Evolutionary conservation across 1,284 basidiomycete genomes (phyloP).

Genomic region (Irpex sp.): DNA sequence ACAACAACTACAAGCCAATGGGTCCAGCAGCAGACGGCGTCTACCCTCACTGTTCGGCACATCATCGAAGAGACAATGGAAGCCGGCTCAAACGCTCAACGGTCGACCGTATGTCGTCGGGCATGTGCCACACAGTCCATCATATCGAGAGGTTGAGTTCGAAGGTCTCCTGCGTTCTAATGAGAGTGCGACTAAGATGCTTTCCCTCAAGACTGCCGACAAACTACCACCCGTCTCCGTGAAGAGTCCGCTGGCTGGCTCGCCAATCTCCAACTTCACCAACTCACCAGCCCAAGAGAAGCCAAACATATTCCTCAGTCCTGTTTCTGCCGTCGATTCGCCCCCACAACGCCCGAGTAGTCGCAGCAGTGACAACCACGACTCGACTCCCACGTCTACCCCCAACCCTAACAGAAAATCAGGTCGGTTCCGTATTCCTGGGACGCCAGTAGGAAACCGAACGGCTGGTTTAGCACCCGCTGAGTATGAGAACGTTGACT

Average conservation of each 20-base stretch:
- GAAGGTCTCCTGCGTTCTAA: conserved; percentile 66
- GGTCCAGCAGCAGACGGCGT: conserved; percentile 27
- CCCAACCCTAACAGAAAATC: neutral
- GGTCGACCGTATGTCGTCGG: conserved; percentile 72
- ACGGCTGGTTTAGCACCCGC: conserved; percentile 54
- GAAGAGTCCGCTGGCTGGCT: conserved; percentile 8
- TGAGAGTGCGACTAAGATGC: conserved; percentile 54
- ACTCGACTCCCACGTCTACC: neutral
- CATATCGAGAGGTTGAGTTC: conserved; percentile 71
- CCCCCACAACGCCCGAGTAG: conserved; percentile 12
- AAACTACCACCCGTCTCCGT: conserved; percentile 7
- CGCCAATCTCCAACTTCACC: conserved; percentile 14
- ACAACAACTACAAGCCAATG: conserved; percentile 57
- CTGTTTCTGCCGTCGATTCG: conserved; percentile 1
- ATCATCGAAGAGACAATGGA: conserved; percentile 57
- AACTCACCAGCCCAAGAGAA: conserved; percentile 7
- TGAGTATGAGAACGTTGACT: conserved; percentile 68
- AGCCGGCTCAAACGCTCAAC: conserved; percentile 72
- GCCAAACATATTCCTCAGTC: conserved; percentile 11
- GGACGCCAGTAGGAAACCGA: conserved; percentile 40
- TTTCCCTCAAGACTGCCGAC: conserved; percentile 38
- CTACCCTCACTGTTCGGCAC: conserved; percentile 34
- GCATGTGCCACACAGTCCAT: conserved; percentile 59
- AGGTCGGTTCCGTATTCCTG: conserved; percentile 47
- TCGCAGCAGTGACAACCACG: conserved; percentile 10